These are phyloP conservation scores for Paralagenidium karlingii DNA, from an alignment of 352 stramenopile species.

Conservation along the genomic window DNA sequence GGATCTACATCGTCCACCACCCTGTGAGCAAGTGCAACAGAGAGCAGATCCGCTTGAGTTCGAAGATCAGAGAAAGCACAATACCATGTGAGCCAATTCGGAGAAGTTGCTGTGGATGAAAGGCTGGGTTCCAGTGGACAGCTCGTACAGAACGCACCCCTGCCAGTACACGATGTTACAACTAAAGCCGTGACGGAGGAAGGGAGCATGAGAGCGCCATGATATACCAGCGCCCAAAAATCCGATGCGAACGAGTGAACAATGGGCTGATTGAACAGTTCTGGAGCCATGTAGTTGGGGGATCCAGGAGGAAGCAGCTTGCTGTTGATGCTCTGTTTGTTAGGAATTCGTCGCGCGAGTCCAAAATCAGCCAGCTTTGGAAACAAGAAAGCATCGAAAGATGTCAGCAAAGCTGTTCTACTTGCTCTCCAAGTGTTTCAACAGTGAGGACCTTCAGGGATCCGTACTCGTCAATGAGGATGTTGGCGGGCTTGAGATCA, in stretches of 20 bases:
- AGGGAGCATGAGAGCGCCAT: neutral
- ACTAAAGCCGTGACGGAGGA: neutral
- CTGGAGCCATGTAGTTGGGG: slow-evolving; percentile 87
- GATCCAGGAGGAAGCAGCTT: slow-evolving; percentile 52
- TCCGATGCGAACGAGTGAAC: slow-evolving; percentile 85
- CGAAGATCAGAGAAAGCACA: neutral
- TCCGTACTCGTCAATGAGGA: slow-evolving; percentile 89
- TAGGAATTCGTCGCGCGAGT: slow-evolving; percentile 73
- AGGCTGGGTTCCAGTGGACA: slow-evolving; percentile 44
- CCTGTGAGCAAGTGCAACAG: neutral
- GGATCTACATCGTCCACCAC: slow-evolving; percentile 25
- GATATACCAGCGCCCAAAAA: slow-evolving; percentile 67
- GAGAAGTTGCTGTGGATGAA: slow-evolving; percentile 68
- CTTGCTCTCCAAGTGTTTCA: neutral
- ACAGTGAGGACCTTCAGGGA: slow-evolving; percentile 60
- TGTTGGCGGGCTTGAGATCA: slow-evolving; percentile 84
- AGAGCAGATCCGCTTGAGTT: neutral
- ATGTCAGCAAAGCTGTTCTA: too few relatives aligned
- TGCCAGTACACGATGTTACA: slow-evolving; percentile 5
- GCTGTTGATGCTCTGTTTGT: slow-evolving; percentile 11
- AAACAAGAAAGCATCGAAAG: too few relatives aligned
- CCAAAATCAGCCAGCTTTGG: slow-evolving; percentile 83
- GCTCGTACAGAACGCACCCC: slow-evolving; percentile 72
- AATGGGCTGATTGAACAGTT: slow-evolving; percentile 76
- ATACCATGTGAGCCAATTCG: slow-evolving; percentile 54